Evolutionary conservation across 345 rosid genomes (phyloP).

Genomic region (Eucalyptus coolabah): DNA sequence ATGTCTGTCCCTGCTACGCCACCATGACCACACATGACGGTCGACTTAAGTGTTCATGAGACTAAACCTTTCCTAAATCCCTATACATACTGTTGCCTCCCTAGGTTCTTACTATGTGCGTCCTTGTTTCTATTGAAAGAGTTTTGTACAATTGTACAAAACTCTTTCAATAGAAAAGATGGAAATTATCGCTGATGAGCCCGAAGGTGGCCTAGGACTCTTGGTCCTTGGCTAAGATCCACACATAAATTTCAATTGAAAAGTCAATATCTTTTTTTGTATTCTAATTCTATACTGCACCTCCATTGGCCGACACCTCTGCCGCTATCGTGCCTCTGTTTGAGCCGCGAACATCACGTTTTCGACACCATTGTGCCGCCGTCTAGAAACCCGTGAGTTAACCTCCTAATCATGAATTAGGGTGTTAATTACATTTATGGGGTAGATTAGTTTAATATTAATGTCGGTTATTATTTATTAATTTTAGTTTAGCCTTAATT

Average conservation of each 20-base stretch:
- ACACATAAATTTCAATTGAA: no score
- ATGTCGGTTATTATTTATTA: rapidly evolving
- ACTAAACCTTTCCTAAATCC: neutral
- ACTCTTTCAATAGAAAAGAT: neutral
- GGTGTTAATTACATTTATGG: no score
- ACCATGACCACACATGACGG: slow-evolving; percentile 51
- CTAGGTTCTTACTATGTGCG: neutral
- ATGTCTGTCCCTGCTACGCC: slow-evolving; percentile 56
- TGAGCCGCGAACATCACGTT: no score
- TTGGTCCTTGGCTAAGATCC: no score
- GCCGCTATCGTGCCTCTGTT: rapidly evolving
- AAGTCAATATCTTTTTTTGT: no score
- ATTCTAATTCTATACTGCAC: no score
- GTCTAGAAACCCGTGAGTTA: rapidly evolving
- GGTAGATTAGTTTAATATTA: no score
- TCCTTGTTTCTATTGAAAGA: neutral
- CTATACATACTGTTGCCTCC: neutral
- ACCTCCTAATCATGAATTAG: no score
- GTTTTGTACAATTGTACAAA: neutral
- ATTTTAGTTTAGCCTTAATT: no score
- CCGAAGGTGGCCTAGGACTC: no score
- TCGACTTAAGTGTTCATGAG: slow-evolving; percentile 54
- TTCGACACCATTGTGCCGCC: rapidly evolving
- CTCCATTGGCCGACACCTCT: rapidly evolving
- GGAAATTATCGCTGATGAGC: no score